Base-by-base conservation (phyloP, 2,329 filamentous ascomycete species). In the Pseudogymnoascus sp. region DNA sequence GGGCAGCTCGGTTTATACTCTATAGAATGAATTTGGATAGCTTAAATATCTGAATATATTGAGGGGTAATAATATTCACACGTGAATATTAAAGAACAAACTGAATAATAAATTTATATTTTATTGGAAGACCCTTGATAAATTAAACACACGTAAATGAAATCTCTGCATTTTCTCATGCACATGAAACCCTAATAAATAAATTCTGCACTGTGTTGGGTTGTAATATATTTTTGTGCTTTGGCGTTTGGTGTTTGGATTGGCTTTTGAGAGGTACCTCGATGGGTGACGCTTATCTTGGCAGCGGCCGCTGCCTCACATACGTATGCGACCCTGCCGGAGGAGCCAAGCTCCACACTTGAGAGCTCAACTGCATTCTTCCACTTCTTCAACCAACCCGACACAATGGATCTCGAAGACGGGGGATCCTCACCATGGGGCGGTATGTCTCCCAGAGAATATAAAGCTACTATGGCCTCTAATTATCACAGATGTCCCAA, bases 341-440 rank as follows among this genome's bases (percentile, higher is more conserved):
- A 39, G 37, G 20, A 37, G 34, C 57, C 34, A 39, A 58, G 57
- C 57, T 58, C 57, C 57, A 37, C 57, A 58, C 57, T 32, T 54
- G 57, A 58, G 20, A 58, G 57, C 16, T 58, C 37, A 14, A 38
- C 57, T 39, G 37, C 18, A 58, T 38, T 22, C 34, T 38, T 39
- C 57, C 34, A 38, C 32, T n/a, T 30, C 37, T 39, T 58, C 34
- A 58, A 58, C 20, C 62, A 60, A 61, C 47, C 63, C 60, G 60
- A 62, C 62, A 69, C 20, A 14, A 77, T 77, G 75, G 75, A 77
- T 73, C 66, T 76, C 61, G 75, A 73, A 70, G 75, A 75, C 65
- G 74, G 71, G 66, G 72, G 72, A 72, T 74, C 76, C 65, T 77
- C 75, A 37, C 75, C 75, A 58, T 77, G 75, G 75, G 75, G 74